Evolutionary conservation across 169 alveolate genomes (phyloP).

Genomic region (Theileria equi): DNA sequence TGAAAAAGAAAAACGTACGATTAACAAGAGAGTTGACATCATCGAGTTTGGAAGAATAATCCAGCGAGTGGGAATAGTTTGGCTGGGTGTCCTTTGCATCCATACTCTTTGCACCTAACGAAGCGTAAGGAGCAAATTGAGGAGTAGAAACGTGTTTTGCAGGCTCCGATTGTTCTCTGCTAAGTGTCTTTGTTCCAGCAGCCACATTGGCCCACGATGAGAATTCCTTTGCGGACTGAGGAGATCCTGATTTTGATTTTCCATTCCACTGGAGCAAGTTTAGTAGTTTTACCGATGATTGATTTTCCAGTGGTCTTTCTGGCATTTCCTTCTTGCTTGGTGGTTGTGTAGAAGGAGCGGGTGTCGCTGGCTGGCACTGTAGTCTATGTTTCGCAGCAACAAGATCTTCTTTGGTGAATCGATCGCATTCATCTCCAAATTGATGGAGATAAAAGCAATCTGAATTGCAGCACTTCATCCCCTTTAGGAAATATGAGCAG

Average conservation of each 20-base stretch:
- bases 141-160: no score
- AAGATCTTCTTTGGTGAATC: slow-evolving; percentile 68
- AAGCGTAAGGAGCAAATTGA: no score
- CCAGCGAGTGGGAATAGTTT: not conserved
- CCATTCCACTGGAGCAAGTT: not conserved
- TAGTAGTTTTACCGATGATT: not conserved
- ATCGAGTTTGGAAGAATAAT: not conserved
- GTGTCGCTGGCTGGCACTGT: no score
- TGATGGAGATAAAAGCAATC: slow-evolving; percentile 90
- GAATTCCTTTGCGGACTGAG: not conserved
- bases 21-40: slow-evolving; percentile 1
- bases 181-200: slow-evolving; percentile 12
- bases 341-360: no score
- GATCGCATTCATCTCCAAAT: slow-evolving; percentile 80
- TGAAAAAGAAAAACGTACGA: no score
- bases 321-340: not conserved
- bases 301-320: not conserved
- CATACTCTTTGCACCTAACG: no score
- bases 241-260: not conserved
- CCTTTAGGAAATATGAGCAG: slow-evolving; percentile 86
- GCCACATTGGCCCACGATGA: slow-evolving; percentile 41
- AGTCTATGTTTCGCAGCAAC: no score
- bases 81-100: slow-evolving; percentile 9
- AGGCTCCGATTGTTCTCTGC: no score
- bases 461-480: slow-evolving; percentile 81